Base-by-base conservation (phyloP, 1,284 basidiomycete genomes). In the Cystobasidium slooffiae region DNA sequence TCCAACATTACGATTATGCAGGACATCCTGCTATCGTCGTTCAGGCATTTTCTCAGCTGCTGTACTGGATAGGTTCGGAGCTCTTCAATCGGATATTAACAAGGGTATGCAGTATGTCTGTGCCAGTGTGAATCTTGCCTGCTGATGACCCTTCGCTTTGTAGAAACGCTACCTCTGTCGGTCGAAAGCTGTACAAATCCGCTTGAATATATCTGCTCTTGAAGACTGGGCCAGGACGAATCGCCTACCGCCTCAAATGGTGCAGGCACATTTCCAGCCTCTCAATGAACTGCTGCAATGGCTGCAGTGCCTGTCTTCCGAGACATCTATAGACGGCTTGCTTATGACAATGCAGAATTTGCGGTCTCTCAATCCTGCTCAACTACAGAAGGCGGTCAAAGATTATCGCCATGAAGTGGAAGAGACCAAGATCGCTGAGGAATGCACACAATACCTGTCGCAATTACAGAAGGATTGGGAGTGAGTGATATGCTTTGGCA, bases 391-490 rank as follows among this genome's bases (percentile, higher is more conserved):
- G 47, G 94, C 94, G 39, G 91, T 95, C 24, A 88, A 90, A 63
- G 95, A 98, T 79, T 99, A 99, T 84, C 90, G 91, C 78, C 98
- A 93, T 81, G 95, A 98, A 84, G 90, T 97, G 64, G 91, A 91
- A 80, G 96, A 99, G 83, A 86, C 88, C 1, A 87, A 87, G 75
- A 97, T 99, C 92, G 91, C 90, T 6, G 93, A 97, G 31, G 96
- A 99, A 81, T 98, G 95, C 80, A 84, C 88, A 61, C 93, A 97
- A 83, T 98, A 98, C 80, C 87, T 99, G 37, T 90, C 89, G 4
- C 94, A 97, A 80, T 84, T 97, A 12, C 94, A 97, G 82, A 92
- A 92, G 79, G 95, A 98, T 81, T 98, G 96, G 96, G 94, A 97
- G 83, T 85, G 91, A 74, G 89, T 91, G 81, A 4, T 20, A 20